These are phyloP conservation scores for Alloascoidea africana DNA, from an alignment of 805 yeast species.

Conservation along the genomic window DNA sequence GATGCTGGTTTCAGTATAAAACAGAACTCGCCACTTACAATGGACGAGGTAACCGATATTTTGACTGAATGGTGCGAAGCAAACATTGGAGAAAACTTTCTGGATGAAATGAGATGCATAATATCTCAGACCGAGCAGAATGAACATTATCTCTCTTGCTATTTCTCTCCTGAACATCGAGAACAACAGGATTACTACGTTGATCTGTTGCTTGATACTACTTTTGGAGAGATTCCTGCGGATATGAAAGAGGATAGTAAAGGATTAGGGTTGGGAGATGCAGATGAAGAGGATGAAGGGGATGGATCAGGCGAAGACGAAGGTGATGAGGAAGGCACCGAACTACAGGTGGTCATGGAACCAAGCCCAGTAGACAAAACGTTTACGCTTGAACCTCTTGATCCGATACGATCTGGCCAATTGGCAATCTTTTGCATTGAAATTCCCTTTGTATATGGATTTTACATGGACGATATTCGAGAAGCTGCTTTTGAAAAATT, in stretches of 20 bases:
- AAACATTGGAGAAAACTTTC: conserved; percentile 1
- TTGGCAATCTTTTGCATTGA: neutral
- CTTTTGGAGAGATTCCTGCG: too few relatives aligned
- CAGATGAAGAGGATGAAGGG: conserved; percentile 1
- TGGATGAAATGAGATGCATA: neutral
- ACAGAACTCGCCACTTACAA: neutral
- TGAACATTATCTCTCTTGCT: neutral
- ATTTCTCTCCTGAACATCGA: neutral
- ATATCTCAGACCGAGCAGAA: neutral
- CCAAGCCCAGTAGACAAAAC: too few relatives aligned
- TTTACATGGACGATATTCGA: conserved; percentile 1
- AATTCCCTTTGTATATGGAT: neutral
- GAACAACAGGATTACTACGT: neutral
- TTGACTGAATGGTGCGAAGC: neutral
- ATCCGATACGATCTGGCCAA: neutral
- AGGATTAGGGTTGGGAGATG: too few relatives aligned
- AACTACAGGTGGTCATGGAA: too few relatives aligned
- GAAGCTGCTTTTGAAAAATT: neutral
- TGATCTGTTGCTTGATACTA: neutral
- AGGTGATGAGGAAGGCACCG: too few relatives aligned
- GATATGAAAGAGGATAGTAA: too few relatives aligned
- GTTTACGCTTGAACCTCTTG: neutral
- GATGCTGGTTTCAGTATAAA: neutral
- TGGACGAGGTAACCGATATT: neutral
- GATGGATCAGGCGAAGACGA: too few relatives aligned